These are phyloP conservation scores for Plasmopara halstedii DNA, from an alignment of 352 stramenopile genomes.

Conservation along the genomic window DNA sequence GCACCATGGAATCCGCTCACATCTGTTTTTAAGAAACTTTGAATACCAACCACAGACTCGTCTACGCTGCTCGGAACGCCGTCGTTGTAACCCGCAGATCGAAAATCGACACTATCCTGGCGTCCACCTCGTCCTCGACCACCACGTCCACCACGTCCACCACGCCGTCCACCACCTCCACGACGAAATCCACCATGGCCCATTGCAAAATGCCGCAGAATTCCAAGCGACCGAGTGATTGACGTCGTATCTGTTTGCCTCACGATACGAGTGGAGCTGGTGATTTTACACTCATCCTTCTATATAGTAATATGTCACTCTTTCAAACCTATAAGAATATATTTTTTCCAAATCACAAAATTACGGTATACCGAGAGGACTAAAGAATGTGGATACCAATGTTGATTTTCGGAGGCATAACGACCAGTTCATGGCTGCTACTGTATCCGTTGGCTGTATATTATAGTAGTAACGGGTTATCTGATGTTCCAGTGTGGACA, in stretches of 20 bases:
- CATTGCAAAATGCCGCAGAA: slow-evolving; percentile 15
- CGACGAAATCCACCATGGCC: slow-evolving; percentile 14
- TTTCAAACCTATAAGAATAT: neutral
- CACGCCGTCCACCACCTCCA: slow-evolving; percentile 17
- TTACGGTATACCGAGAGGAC: too few relatives aligned
- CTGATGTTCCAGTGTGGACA: slow-evolving; percentile 21
- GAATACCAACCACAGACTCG: slow-evolving; percentile 69
- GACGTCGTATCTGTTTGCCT: slow-evolving; percentile 4
- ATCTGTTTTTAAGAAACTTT: slow-evolving; percentile 48
- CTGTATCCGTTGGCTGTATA: slow-evolving; percentile 10
- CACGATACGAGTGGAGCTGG: neutral
- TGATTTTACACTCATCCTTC: too few relatives aligned
- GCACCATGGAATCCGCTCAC: slow-evolving; percentile 74
- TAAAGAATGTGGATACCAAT: slow-evolving; percentile 14
- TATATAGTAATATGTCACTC: slow-evolving; percentile 7
- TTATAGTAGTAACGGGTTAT: slow-evolving; percentile 1
- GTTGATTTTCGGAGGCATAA: neutral
- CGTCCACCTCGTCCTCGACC: slow-evolving; percentile 8
- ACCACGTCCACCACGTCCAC: slow-evolving; percentile 20
- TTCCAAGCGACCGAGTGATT: slow-evolving; percentile 4
- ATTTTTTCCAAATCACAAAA: slow-evolving; percentile 12
- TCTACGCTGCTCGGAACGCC: slow-evolving; percentile 65
- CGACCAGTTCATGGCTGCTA: slow-evolving; percentile 6
- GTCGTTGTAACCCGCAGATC: slow-evolving; percentile 64
- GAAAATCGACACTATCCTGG: slow-evolving; percentile 34